Evolutionary conservation across 2,329 filamentous ascomycete genomes (phyloP).

Genomic region (Aureobasidium vineae): DNA sequence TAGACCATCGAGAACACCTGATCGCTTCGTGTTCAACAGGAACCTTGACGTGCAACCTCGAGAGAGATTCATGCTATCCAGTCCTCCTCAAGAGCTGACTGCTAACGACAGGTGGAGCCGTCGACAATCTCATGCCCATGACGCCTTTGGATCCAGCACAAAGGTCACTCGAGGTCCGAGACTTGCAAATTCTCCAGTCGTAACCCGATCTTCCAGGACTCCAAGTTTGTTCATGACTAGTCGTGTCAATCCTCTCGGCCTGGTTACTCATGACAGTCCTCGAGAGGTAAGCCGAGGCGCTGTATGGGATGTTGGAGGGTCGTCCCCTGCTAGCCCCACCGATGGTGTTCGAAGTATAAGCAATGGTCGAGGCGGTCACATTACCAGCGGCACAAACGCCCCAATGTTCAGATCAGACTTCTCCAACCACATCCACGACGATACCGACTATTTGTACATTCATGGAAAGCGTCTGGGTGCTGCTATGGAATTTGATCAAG

Average conservation of each 20-base stretch:
- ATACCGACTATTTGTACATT: constrained; percentile 62
- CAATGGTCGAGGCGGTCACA: constrained; percentile 61
- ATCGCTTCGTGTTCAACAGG: constrained; percentile 57
- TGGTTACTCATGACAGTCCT: background rate
- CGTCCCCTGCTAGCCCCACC: constrained; percentile 56
- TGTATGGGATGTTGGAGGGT: constrained; percentile 76
- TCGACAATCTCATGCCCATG: background rate
- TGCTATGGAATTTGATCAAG: constrained; percentile 75
- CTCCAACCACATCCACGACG: constrained; percentile 46
- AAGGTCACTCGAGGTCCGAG: background rate
- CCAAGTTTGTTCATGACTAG: constrained; percentile 16
- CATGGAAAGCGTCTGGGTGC: constrained; percentile 74
- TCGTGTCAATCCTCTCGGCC: constrained; percentile 11
- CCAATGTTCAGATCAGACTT: constrained; percentile 59
- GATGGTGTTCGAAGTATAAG: constrained; percentile 45
- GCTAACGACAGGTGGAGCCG: constrained; percentile 1
- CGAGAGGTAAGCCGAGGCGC: constrained; percentile 60
- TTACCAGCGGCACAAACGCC: constrained; percentile 71
- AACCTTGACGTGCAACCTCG: background rate
- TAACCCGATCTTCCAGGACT: background rate
- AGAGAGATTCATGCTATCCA: constrained; percentile 19
- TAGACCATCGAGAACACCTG: constrained; percentile 42
- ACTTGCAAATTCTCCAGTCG: background rate
- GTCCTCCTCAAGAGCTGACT: constrained; percentile 7
- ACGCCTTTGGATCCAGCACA: constrained; percentile 10